phyloP scores from a whole-genome alignment of 257 asterid genomes.

The Solanum phureja region DNA sequence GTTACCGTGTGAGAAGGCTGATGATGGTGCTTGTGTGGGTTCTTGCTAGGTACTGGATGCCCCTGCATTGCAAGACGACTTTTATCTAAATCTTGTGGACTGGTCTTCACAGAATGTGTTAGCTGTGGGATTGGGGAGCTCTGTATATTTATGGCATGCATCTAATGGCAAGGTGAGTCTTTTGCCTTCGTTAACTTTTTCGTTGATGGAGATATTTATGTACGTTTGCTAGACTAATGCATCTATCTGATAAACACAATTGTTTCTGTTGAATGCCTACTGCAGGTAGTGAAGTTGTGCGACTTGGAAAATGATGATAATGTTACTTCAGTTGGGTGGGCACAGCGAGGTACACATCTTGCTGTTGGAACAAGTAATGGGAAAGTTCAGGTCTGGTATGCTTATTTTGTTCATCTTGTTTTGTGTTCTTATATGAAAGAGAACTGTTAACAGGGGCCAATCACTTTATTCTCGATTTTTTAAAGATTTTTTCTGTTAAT shows the following conservation, averaged over 20 bases:
- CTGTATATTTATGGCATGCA: conserved; percentile 90
- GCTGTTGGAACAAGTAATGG: conserved; percentile 92
- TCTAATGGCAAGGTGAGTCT: conserved; percentile 76
- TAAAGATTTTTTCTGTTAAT: not conserved
- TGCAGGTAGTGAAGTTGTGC: conserved; percentile 84
- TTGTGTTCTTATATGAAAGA: not conserved
- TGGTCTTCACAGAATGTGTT: conserved; percentile 87
- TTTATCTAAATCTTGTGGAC: conserved; percentile 88
- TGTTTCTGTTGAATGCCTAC: not conserved
- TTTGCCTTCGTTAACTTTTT: not conserved
- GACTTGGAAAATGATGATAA: conserved; percentile 74
- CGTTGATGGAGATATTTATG: not conserved
- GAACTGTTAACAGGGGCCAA: not conserved
- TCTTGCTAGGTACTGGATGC: conserved; percentile 83
- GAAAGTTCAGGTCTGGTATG: conserved; percentile 56
- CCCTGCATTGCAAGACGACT: conserved; percentile 91
- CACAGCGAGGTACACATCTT: conserved; percentile 80
- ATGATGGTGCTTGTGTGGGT: not conserved
- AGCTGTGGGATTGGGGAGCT: conserved; percentile 85
- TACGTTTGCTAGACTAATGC: not conserved
- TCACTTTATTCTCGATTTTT: not conserved
- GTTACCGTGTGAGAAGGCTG: not conserved
- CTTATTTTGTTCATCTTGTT: not conserved
- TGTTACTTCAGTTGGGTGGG: conserved; percentile 94
- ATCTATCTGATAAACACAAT: not conserved